Base-by-base conservation (phyloP, 2,329 filamentous ascomycete species). In the Hypoxylon sp. region DNA sequence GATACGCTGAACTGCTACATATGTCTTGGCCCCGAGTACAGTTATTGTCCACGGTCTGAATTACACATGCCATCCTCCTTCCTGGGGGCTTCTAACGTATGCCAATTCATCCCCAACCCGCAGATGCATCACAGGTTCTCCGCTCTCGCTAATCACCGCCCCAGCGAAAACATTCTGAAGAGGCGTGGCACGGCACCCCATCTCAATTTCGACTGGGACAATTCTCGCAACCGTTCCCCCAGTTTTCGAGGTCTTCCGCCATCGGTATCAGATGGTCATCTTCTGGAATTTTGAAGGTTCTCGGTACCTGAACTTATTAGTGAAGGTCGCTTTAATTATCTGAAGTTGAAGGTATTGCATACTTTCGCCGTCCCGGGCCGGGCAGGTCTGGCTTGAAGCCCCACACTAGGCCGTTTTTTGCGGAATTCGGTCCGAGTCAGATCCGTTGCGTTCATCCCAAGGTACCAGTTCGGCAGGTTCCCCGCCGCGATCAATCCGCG, bases 181-280 rank as follows among this genome's bases (percentile, higher is more conserved):
- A 36, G 48, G 32, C 50, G 49, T 44, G 22, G 30, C 61, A 36
- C 55, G 22, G 30, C 61, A 36, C 55, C 61, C 54, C 61, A 64
- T 52, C 33, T 55, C 22, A 62, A 8, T 28, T 62, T 51, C 11
- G 59, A 62, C 16, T 22, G 38, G 5, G 51, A 56, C 24, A 56
- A 38, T 22, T 51, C 24, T 44, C 38, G 52, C n/a, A 56, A 22
- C 6, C 46, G 16, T 51, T 12, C 45, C 56, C 58, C 44, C 45
- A 42, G 2, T 52, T 16, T 9, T 56, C 59, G 16, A 51, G 4
- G 22, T 51, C 46, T 14, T 63, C 53, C 11, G 48, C 53, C 32
- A 33, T 32, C 30, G 46, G 42, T 16, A 18, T 30, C 20, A 30
- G 30, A 14, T 36, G 1, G 6, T 32, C 36, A 18, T 51, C 36